These are phyloP conservation scores for Neophaeococcomyces aloes DNA, from an alignment of 2,329 filamentous ascomycete species.

Conservation along the genomic window DNA sequence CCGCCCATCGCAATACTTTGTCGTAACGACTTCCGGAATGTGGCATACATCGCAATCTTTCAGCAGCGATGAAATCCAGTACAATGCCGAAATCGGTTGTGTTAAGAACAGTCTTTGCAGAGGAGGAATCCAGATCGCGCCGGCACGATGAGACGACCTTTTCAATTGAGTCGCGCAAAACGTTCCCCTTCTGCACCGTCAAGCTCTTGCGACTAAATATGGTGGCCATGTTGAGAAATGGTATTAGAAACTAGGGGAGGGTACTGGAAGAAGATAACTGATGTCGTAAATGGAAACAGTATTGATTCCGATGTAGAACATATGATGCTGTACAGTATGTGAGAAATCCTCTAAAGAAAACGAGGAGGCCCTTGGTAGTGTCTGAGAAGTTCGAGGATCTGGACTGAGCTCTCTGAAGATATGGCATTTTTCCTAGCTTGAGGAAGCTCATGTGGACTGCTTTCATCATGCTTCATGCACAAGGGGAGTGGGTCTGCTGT, in stretches of 20 bases:
- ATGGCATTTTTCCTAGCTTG: neutral
- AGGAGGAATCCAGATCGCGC: neutral
- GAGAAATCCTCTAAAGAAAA: too few relatives aligned
- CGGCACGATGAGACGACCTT: constrained; percentile 2
- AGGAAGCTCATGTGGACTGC: neutral
- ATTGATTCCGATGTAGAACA: neutral
- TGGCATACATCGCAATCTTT: constrained; percentile 31
- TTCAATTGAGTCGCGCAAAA: constrained; percentile 1
- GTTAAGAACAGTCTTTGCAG: neutral
- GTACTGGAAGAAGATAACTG: neutral
- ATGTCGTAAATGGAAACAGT: neutral
- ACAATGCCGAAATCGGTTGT: constrained; percentile 11
- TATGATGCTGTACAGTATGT: too few relatives aligned
- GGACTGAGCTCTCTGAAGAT: neutral
- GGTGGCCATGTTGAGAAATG: neutral
- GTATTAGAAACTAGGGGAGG: neutral
- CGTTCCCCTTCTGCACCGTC: neutral
- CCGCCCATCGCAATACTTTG: constrained; percentile 32
- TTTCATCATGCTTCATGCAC: neutral
- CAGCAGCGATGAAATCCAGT: constrained; percentile 29
- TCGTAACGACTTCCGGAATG: constrained; percentile 34
- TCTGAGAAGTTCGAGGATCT: neutral
- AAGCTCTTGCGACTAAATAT: neutral
- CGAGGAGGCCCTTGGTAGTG: neutral
- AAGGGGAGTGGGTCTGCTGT: neutral